Evolutionary conservation across 1,284 basidiomycete genomes (phyloP).

Genomic region (Grifola frondosa): DNA sequence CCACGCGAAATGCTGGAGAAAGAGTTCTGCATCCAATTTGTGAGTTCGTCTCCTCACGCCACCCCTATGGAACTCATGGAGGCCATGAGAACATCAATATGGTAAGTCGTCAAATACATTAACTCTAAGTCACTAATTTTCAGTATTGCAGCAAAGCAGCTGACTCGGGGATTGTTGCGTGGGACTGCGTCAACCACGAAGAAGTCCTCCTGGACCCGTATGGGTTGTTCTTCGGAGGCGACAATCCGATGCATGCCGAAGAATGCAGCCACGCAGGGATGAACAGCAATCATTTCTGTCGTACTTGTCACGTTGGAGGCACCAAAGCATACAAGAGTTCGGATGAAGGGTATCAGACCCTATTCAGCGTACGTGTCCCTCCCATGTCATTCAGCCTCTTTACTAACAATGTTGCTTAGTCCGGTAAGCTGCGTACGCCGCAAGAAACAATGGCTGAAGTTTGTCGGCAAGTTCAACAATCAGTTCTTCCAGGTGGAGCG

Average conservation of each 20-base stretch:
- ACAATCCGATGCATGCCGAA: conserved; percentile 49
- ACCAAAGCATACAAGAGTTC: not conserved
- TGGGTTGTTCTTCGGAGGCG: conserved; percentile 37
- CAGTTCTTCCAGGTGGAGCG: not conserved
- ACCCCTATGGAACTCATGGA: conserved; percentile 19
- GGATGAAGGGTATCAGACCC: conserved; percentile 4
- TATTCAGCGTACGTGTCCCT: not conserved
- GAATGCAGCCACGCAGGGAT: conserved; percentile 42
- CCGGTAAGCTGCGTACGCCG: conserved; percentile 8
- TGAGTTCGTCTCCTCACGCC: conserved; percentile 19
- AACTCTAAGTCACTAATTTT: conserved; percentile 2
- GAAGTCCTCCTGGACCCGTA: conserved; percentile 32
- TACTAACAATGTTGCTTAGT: conserved; percentile 10
- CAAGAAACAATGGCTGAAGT: conserved; percentile 15
- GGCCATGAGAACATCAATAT: conserved; percentile 34
- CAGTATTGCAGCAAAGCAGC: conserved; percentile 12
- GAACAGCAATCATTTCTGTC: conserved; percentile 39
- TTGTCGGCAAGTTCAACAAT: not conserved
- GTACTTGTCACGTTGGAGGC: conserved; percentile 33
- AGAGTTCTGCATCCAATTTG: conserved; percentile 3
- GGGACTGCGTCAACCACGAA: conserved; percentile 31
- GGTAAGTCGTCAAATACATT: conserved; percentile 35
- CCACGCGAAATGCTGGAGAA: conserved; percentile 3
- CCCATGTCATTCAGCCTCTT: not conserved
- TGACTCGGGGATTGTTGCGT: conserved; percentile 36